Evolutionary conservation across 1,284 basidiomycete genomes (phyloP), one percentile per base, ranked within the genome.

Genomic region (Peniophora sp.): DNA sequence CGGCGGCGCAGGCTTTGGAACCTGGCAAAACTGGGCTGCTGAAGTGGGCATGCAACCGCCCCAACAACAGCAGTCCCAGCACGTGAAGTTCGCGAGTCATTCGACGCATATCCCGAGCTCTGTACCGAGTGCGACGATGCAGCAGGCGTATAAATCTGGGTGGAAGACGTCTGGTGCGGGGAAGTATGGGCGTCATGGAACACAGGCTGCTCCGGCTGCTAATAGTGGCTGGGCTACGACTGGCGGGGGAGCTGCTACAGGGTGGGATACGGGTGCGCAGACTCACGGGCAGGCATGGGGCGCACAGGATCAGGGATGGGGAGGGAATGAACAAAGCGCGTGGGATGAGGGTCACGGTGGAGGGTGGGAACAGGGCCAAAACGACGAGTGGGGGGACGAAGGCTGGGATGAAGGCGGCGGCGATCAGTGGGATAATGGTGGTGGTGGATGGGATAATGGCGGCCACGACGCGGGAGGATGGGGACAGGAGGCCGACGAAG

Each of bases 21-120:
- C 46, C 24, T 57, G 56, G 56, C 47, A 51, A 34, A 36, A 27
- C 11, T 57, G 56, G 56, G 37, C 32, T 3, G 49, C 49, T 18
- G 51, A 52, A 32, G 51, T 47, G 11, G 41, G 39, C 34, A 32
- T 18, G 42, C 24, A 22, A n/a, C 22, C 24, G 18, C 49, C 34
- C 6, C 37, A 17, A n/a, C 15, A 20, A n/a, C 37, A 17, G 15
- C 27, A 44, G 42, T 6, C 35, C 14, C 49, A 44, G 24, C 17
- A 22, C 23, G 42, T 32, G 27, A 44, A 17, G 24, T 35, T 34
- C 49, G 39, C 49, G 49, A 11, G 41, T 17, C 32, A 32, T 32
- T 22, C 35, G 17, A 17, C 48, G 9, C 48, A 41, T 41, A 41
- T 41, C 5, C 37, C 37, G 37, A 41, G n/a, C 8, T 5, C 15